Percentiles rank a stretch among this genome's conserved stretches.
Evolutionary conservation across 1,284 basidiomycete genomes (phyloP).

Genomic region (Boletus semigastroideus): DNA sequence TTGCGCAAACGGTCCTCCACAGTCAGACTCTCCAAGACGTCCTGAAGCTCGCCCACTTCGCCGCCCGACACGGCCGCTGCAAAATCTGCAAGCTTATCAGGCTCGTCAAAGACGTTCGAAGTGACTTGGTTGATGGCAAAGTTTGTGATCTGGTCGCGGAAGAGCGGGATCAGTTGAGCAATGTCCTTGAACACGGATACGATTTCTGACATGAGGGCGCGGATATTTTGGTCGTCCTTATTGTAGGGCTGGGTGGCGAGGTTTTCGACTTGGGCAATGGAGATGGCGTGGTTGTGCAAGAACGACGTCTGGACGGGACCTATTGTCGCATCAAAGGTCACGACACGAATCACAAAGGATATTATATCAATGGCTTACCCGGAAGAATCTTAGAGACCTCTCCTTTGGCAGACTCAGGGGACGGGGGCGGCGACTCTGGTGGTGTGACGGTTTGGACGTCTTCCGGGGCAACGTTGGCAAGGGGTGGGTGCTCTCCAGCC

Average conservation of each 20-base stretch:
- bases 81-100: constrained; percentile 97
- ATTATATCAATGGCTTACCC: constrained; percentile 8
- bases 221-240: constrained; percentile 92
- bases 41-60: constrained; percentile 89
- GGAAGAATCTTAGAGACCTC: constrained; percentile 18
- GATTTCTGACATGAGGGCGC: constrained; percentile 96
- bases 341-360: neutral
- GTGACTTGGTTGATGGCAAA: constrained; percentile 95
- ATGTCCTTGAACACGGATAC: constrained; percentile 99
- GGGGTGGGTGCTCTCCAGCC: constrained; percentile 50
- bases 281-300: constrained; percentile 87
- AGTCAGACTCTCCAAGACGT: constrained; percentile 85
- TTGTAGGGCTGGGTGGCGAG: constrained; percentile 80
- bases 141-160: constrained; percentile 97
- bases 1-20: constrained; percentile 92
- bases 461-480: constrained; percentile 47
- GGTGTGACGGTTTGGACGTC: constrained; percentile 49
- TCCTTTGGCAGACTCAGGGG: constrained; percentile 30
- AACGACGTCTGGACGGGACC: constrained; percentile 84
- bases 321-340: constrained; percentile 18
- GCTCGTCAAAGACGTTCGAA: constrained; percentile 98
- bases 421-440: constrained; percentile 48
- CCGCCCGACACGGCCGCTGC: constrained; percentile 95
- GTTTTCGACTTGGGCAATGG: constrained; percentile 90
- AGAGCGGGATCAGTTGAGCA: constrained; percentile 94